Base-by-base conservation (phyloP, 148 eudicot species). In the Salicornia ramosissima region DNA sequence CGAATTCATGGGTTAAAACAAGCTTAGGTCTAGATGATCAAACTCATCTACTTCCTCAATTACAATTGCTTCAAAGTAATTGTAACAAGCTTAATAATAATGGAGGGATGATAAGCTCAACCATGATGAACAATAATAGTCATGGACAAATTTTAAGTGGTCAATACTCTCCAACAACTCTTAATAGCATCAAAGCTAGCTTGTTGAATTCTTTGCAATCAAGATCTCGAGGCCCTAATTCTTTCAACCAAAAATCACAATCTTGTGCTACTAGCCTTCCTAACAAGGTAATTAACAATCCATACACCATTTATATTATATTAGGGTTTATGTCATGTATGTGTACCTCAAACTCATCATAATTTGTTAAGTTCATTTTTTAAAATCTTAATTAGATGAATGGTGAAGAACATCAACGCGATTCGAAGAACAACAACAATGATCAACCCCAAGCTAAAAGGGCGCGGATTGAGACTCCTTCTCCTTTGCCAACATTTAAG, bases 401-500 rank as follows among this genome's bases (percentile, higher is more conserved):
- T 33, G 75, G 21, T 68, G 87, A 69, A 70, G 75, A 72, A 64
- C 31, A 13, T 68, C 76, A 75, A 57, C 75, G 76, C 19, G 82
- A 80, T 36, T 55, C 74, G 7, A 86, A 81, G 72, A 83, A 65
- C 45, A 78, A 64, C 62, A 72, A 52, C 71, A 54, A 61, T 8
- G 60, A 67, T 22, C 89, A 86, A 77, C 85, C 86, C 0, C 63
- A 77, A 63, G 72, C 75, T n/a, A 91, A 91, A 77, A 85, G 88
- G 64, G 78, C 79, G 10, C 66, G 92, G 60, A 79, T 86, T 51
- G 90, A 89, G 73, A 87, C 92, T 1, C 95, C 95, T 16, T 89
- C 97, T 16, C 81, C 92, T 34, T 73, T 87, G 54, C 95, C 97
- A 70, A 84, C 97, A 33, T 91, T 91, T 68, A 91, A 91, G 96